Evolutionary conservation across 202 grass and related monocot genomes (phyloP).

Genomic region (Tripidium arundinaceum): DNA sequence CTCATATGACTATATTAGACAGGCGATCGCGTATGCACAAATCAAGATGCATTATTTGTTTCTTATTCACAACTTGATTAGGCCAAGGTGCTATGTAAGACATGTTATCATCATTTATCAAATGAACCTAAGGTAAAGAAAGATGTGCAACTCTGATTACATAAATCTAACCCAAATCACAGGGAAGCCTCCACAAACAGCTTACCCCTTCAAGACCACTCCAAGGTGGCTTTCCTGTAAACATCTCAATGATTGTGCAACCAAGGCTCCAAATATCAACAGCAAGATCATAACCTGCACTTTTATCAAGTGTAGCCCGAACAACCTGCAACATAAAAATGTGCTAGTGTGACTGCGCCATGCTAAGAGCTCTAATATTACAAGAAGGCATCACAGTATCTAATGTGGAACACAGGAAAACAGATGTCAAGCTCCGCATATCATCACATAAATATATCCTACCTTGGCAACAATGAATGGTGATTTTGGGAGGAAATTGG

Average conservation of each 20-base stretch:
- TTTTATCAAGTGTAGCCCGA: conserved; percentile 73
- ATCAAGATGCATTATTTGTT: conserved; percentile 15
- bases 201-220: conserved; percentile 95
- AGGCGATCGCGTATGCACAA: not conserved
- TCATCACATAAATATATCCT: not conserved
- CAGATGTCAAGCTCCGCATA: not conserved
- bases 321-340: conserved; percentile 71
- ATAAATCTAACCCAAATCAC: conserved; percentile 19
- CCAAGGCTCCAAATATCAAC: conserved; percentile 97
- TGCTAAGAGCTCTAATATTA: conserved; percentile 18
- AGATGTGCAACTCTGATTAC: not conserved
- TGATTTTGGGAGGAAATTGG: not conserved
- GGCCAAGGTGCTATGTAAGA: not conserved
- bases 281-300: conserved; percentile 80
- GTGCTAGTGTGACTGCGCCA: conserved; percentile 22
- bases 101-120: conserved; percentile 11
- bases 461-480: not conserved
- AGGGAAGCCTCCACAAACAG: not conserved
- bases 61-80: not conserved
- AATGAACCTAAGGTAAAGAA: conserved; percentile 2
- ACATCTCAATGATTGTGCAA: conserved; percentile 97
- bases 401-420: not conserved
- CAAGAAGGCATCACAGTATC: not conserved
- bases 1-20: not conserved
- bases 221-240: conserved; percentile 91